A percentile compares a stretch with the other conserved stretches of the same genome.
Evolutionary conservation across 192 early-diverging fungal species (phyloP).

Genomic region (Backusella tuberculispora): DNA sequence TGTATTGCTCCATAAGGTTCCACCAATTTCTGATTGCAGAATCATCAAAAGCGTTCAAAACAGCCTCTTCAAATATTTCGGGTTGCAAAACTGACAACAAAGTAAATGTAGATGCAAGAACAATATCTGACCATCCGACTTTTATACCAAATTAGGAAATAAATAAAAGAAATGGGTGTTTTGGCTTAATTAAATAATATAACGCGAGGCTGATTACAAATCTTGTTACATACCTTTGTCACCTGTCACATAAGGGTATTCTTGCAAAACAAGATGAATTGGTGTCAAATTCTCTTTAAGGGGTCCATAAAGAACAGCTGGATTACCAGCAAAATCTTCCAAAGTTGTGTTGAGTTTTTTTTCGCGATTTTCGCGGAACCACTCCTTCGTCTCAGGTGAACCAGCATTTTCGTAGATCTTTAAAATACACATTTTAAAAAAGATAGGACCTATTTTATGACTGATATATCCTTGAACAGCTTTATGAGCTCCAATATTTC

Average conservation of each 20-base stretch:
- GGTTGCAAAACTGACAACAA: constrained; percentile 36
- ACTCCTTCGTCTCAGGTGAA: constrained; percentile 26
- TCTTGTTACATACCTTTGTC: constrained; percentile 39
- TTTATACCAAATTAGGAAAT: neutral
- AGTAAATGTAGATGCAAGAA: constrained; percentile 39
- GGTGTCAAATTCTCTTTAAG: constrained; percentile 34
- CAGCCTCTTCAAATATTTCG: constrained; percentile 32
- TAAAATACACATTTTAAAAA: constrained; percentile 37
- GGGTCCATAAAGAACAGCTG: constrained; percentile 18
- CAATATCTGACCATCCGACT: constrained; percentile 50
- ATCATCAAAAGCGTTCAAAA: constrained; percentile 39
- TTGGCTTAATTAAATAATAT: neutral
- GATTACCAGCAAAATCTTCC: constrained; percentile 38
- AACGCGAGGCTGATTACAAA: neutral
- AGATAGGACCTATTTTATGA: constrained; percentile 24
- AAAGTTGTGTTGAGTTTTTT: constrained; percentile 34
- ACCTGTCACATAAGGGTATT: constrained; percentile 42
- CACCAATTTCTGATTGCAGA: constrained; percentile 44
- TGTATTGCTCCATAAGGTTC: constrained; percentile 39
- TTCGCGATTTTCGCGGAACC: constrained; percentile 45
- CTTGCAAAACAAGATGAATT: constrained; percentile 28
- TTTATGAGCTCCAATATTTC: constrained; percentile 39
- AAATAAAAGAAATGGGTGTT: neutral
- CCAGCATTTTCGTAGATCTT: constrained; percentile 35
- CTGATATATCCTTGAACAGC: constrained; percentile 47